Base-by-base conservation (phyloP, 306 rosid species). In the Fragaria ananassa region DNA sequence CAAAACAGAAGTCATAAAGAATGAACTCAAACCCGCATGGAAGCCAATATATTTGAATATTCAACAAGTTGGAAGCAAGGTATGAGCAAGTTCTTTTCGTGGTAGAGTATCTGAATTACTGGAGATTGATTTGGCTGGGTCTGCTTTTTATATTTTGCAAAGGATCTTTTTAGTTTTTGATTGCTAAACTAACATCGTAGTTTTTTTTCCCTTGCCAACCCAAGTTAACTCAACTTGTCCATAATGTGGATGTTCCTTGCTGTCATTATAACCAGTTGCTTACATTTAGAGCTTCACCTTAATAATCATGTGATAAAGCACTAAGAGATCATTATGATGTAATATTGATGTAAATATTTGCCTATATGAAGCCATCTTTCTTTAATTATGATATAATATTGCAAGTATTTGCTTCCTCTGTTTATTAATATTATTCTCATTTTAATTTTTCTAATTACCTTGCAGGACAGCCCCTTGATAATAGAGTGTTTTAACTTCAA, bases 21-120 rank as follows among this genome's bases (percentile, higher is more conserved):
- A 91, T 83, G 98, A 96, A 70, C 96, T 85, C 74, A 87, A 81
- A 80, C 99, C 99, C 19, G 46, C 71, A 37, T 96, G 98, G 99
- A 96, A 91, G 83, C 86, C 93, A 68, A 80, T 96, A 31, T 93
- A 80, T 88, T 82, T 96, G 85, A 96, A 87, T 88, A 85, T 89
- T 80, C 98, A 92, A 82, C 98, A 96, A 88, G 90, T 87, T 79
- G 99, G 98, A 88, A 86, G 98, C 93, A 96, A 91, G 98, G 99
- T 96, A 84, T 18, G 15, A 39, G 42, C 68, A 73, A 42, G 42
- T 42, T 18, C 19, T 44, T 61, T 74, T 18, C 4, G 31, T 56
- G 39, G 54, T 57, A 23, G 56, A 42, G 25, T 17, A 57, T 21
- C 51, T 56, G 35, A 54, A 37, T 56, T 37, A 21, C 21, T 72